phyloP scores from a whole-genome alignment of 805 yeast species.

The Scheffersomyces amazonensis region DNA sequence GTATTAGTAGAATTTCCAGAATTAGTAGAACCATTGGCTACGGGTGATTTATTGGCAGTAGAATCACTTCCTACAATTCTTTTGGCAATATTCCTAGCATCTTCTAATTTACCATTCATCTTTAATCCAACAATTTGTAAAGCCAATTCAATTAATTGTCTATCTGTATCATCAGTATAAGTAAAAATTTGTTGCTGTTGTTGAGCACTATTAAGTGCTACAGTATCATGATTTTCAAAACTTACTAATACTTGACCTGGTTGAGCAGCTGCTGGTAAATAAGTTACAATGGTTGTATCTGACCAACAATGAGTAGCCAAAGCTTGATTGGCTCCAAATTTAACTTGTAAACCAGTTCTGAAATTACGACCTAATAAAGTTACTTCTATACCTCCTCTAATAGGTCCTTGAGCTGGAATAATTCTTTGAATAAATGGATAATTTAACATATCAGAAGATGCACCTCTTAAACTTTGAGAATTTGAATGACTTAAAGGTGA shows the following conservation, averaged over 20 bases:
- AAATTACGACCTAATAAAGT: slow-evolving; percentile 87
- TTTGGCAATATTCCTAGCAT: slow-evolving; percentile 90
- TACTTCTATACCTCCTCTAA: slow-evolving; percentile 94
- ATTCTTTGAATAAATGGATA: slow-evolving; percentile 74
- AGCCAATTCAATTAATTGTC: slow-evolving; percentile 92
- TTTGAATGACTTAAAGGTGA: slow-evolving; percentile 10
- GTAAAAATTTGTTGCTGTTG: slow-evolving; percentile 69
- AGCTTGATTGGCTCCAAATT: slow-evolving; percentile 80
- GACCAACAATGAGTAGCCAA: slow-evolving; percentile 95
- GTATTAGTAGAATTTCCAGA: slow-evolving; percentile 5
- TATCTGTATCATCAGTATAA: slow-evolving; percentile 91
- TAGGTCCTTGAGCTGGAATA: slow-evolving; percentile 94
- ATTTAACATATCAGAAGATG: slow-evolving; percentile 6
- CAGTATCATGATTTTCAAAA: slow-evolving; percentile 53
- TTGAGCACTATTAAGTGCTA: slow-evolving; percentile 23
- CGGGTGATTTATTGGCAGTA: slow-evolving; percentile 6
- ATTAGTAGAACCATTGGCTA: slow-evolving; percentile 10
- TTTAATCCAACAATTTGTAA: slow-evolving; percentile 94
- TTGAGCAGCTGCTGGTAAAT: slow-evolving; percentile 83
- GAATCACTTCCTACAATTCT: slow-evolving; percentile 72
- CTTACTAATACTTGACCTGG: slow-evolving; percentile 92
- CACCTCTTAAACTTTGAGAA: neutral
- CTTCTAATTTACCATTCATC: slow-evolving; percentile 94
- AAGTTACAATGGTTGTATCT: slow-evolving; percentile 88
- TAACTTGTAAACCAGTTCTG: slow-evolving; percentile 75